Evolutionary conservation across 1,284 basidiomycete species (phyloP), one percentile per base, ranked within the genome.

Genomic region (Ganoderma leucocontextum): DNA sequence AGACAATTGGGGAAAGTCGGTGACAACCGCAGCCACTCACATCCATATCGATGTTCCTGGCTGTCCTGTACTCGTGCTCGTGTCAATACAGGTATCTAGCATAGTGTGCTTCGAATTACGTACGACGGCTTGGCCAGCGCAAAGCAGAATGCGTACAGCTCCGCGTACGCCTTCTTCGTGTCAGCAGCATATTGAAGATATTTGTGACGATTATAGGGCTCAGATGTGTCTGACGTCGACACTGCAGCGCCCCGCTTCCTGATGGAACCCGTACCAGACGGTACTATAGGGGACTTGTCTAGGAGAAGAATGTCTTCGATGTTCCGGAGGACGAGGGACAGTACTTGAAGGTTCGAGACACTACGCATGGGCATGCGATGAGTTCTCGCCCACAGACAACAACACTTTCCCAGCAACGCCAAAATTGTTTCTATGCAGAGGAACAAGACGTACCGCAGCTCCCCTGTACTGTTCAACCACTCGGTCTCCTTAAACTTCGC

Each of bases 41-140:
- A 81, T 94, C 92, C 83, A 94, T 92, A 64, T 94, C 92, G 71
- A 94, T 89, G 76, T 91, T 93, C 71, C 89, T 84, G 15, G 88
- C 88, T 15, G 61, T 60, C 7, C 70, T 74, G 47, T 35, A 13
- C 9, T 41, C 36, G 57, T 25, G 36, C 39, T 10, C 38, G 22
- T 35, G 44, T 62, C 44, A 62, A 29, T 8, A 44, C 17, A 33
- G 22, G 19, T 9, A 55, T 25, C 12, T 36, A 60, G 53, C 42
- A 44, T 15, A 62, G 25, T 19, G 49, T 7, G n/a, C 33, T 33
- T 4, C 17, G 29, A 60, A 25, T 60, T 25, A 67, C 76, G 64
- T 49, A 86, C 92, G 79, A 78, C 85, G 88, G 86, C 77, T 93
- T 94, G n/a, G 87, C 87, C 39, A 94, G 83, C 8, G 76, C 72